Evolutionary conservation across 306 rosid species (phyloP).

Genomic region (Lathyrus aphaca): DNA sequence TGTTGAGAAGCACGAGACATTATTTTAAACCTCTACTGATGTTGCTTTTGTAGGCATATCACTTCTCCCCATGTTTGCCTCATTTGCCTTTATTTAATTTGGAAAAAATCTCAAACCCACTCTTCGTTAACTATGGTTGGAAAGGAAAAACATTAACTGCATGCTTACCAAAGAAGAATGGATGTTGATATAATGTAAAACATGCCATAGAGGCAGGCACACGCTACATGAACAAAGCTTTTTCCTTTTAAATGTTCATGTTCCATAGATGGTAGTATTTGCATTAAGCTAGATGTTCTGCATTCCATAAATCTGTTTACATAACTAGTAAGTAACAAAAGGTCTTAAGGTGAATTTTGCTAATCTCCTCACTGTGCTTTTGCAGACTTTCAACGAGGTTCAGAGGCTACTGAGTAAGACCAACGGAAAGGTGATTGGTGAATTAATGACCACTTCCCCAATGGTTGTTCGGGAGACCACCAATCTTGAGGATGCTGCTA

Average conservation of each 20-base stretch:
- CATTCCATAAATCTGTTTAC: slow-evolving; percentile 8
- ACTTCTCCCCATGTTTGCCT: not conserved
- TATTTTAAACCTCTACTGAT: not conserved
- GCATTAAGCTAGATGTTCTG: slow-evolving; percentile 15
- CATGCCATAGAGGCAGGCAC: not conserved
- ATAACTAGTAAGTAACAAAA: not conserved
- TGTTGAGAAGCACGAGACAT: slow-evolving; percentile 7
- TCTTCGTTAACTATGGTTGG: not conserved
- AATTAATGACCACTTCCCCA: slow-evolving; percentile 88
- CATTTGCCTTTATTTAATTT: slow-evolving; percentile 14
- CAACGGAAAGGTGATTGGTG: slow-evolving; percentile 84
- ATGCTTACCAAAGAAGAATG: slow-evolving; percentile 5
- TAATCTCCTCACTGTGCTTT: slow-evolving; percentile 22
- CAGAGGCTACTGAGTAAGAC: slow-evolving; percentile 85
- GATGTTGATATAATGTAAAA: not conserved
- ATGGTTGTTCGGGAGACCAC: slow-evolving; percentile 87
- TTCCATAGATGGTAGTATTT: slow-evolving; percentile 13
- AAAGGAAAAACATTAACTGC: not conserved
- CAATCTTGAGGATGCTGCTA: slow-evolving; percentile 94
- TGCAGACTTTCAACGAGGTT: slow-evolving; percentile 92
- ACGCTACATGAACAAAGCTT: not conserved
- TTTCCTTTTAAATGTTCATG: slow-evolving; percentile 10
- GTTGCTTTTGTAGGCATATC: slow-evolving; percentile 1
- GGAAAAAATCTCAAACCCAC: slow-evolving; percentile 17
- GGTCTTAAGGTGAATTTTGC: slow-evolving; percentile 15